A percentile compares a stretch with the other conserved stretches of the same genome.
Conservation (phyloP, 495 filamentous ascomycete genomes). For the Penicillium paradoxum region DNA sequence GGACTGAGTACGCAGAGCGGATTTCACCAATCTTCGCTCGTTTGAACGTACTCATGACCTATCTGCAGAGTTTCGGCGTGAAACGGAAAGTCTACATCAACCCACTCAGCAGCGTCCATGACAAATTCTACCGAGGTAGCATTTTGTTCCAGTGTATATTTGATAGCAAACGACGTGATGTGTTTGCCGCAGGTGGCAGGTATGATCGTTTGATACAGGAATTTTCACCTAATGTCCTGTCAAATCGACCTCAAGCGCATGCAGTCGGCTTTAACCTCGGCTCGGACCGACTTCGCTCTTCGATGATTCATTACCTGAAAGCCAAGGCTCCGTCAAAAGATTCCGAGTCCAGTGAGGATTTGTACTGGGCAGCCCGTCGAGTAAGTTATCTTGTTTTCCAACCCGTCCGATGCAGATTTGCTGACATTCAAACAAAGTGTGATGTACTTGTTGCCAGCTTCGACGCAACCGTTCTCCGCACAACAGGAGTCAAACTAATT, state of each 20-base stretch:
- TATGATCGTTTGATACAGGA: conserved; percentile 78
- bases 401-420: background rate
- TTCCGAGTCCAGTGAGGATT: conserved; percentile 40
- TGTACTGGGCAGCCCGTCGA: conserved; percentile 58
- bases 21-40: conserved; percentile 72
- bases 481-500: conserved; percentile 67
- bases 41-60: conserved; percentile 67
- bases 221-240: conserved; percentile 37
- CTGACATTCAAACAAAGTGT: conserved; percentile 45
- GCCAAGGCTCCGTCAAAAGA: conserved; percentile 66
- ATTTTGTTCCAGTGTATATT: conserved; percentile 88
- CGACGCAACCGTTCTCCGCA: conserved; percentile 69
- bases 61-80: conserved; percentile 69
- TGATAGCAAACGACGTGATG: conserved; percentile 76
- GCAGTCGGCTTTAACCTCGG: conserved; percentile 91
- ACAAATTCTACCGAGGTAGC: conserved; percentile 85
- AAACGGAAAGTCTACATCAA: conserved; percentile 76
- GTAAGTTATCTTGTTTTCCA: conserved; percentile 40
- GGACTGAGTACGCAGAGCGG: conserved; percentile 59
- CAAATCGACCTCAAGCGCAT: conserved; percentile 47
- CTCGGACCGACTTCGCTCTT: conserved; percentile 70
- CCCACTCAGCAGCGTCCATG: conserved; percentile 83
- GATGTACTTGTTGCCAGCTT: conserved; percentile 88
- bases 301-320: conserved; percentile 63
- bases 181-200: conserved; percentile 89